Evolutionary conservation across 2,329 filamentous ascomycete species (phyloP).

Genomic region (Helminthosporium solani): DNA sequence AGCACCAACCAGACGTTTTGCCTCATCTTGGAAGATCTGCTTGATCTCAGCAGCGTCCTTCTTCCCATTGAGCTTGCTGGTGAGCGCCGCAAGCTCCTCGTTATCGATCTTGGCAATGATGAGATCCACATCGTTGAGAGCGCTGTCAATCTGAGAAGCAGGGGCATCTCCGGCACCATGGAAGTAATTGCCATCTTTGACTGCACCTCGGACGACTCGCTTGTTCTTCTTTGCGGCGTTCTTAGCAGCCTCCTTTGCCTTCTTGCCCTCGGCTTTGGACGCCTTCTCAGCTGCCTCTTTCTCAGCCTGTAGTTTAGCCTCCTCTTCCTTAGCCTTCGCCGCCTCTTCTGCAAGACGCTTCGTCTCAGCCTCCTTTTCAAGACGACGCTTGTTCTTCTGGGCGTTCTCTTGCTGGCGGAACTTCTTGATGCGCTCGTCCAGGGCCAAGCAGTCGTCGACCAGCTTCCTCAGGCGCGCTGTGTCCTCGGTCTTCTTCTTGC

Average conservation of each 20-base stretch:
- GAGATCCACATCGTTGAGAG: slow-evolving; percentile 81
- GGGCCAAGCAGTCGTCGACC: slow-evolving; percentile 79
- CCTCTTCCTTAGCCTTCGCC: slow-evolving; percentile 77
- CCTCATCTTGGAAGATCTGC: slow-evolving; percentile 75
- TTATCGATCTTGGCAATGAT: slow-evolving; percentile 85
- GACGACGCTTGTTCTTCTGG: slow-evolving; percentile 91
- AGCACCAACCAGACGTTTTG: slow-evolving; percentile 72
- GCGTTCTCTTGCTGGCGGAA: slow-evolving; percentile 92
- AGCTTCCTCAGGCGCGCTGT: slow-evolving; percentile 85
- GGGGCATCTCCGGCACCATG: slow-evolving; percentile 65
- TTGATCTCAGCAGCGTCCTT: slow-evolving; percentile 85
- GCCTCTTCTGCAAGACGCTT: slow-evolving; percentile 86
- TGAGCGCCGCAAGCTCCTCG: slow-evolving; percentile 84
- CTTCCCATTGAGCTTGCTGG: slow-evolving; percentile 73
- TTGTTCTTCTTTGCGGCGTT: slow-evolving; percentile 99
- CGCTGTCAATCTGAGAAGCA: slow-evolving; percentile 76
- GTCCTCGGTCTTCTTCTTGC: slow-evolving; percentile 99
- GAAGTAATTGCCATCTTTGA: slow-evolving; percentile 99
- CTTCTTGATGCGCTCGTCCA: slow-evolving; percentile 94
- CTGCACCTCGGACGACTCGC: slow-evolving; percentile 87
- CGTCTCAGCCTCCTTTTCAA: slow-evolving; percentile 88
- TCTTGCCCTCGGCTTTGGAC: slow-evolving; percentile 81
- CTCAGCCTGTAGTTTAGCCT: slow-evolving; percentile 75
- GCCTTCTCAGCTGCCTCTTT: slow-evolving; percentile 85
- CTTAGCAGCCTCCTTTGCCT: slow-evolving; percentile 98